Conservation (phyloP, 2,329 filamentous ascomycete species). For the Claviceps africana region DNA sequence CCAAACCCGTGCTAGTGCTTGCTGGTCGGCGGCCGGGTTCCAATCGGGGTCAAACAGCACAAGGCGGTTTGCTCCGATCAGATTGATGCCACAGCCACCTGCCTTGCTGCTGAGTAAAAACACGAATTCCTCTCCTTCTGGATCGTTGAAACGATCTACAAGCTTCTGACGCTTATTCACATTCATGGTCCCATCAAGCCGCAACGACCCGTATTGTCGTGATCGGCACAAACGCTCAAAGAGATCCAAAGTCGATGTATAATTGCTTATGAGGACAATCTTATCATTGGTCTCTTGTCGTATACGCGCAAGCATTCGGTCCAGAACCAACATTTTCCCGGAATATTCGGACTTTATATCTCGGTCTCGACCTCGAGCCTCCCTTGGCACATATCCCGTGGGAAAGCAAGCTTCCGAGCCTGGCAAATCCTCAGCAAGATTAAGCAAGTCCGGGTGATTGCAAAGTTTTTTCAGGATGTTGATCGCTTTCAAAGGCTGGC, state of each 20-base stretch:
- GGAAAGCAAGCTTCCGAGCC: conserved; percentile 74
- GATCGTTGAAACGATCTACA: conserved; percentile 95
- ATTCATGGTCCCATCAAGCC: conserved; percentile 94
- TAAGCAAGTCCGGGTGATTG: conserved; percentile 90
- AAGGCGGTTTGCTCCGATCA: conserved; percentile 87
- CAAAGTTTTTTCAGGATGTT: conserved; percentile 95
- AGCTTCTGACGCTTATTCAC: conserved; percentile 94
- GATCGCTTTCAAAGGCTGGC: conserved; percentile 91
- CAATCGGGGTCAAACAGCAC: conserved; percentile 95
- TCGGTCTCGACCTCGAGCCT: conserved; percentile 73
- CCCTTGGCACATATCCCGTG: conserved; percentile 77
- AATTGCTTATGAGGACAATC: conserved; percentile 97
- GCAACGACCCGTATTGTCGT: conserved; percentile 70
- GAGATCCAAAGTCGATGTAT: conserved; percentile 88
- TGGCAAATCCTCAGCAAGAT: conserved; percentile 68
- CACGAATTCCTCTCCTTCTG: conserved; percentile 76
- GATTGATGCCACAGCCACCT: conserved; percentile 87
- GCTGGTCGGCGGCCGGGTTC: conserved; percentile 96
- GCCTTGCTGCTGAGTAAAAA: conserved; percentile 96
- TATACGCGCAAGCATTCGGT: conserved; percentile 92
- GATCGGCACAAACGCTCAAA: conserved; percentile 83
- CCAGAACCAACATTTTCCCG: conserved; percentile 96
- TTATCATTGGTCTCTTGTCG: conserved; percentile 96
- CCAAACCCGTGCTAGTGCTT: conserved; percentile 94
- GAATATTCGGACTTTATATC: conserved; percentile 94